Evolutionary conservation across 2,329 filamentous ascomycete genomes (phyloP), one percentile per base, ranked within the genome.

Genomic region (Fusarium pilosicola): DNA sequence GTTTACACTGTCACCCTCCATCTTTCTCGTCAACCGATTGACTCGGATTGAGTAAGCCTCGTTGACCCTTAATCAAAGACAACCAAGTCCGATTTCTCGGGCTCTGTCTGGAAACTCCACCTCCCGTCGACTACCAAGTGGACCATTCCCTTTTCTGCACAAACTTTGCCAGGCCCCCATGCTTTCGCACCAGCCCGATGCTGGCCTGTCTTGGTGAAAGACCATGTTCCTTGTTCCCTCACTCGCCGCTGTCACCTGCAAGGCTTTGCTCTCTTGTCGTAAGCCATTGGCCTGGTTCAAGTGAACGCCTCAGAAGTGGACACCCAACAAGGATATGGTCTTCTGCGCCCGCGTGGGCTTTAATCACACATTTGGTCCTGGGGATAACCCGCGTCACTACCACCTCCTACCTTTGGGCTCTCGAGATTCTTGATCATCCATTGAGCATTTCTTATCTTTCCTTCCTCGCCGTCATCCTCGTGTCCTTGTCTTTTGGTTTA

Each of bases 51-150:
- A 69, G 55, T 74, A 78, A 78, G 76, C 76, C 76, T 78, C 73
- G 76, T 71, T 72, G 74, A 78, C 76, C 76, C 76, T 78, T 78
- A 78, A 78, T 78, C 76, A 78, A 78, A 77, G 64, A 65, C 59
- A 76, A 65, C 66, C 69, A 78, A 75, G 76, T 68, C 76, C 76
- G 58, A 68, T 71, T 65, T 76, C 75, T 76, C 71, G 74, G 75
- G 70, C 74, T 68, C 68, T 65, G 66, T 62, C 63, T 64, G 34
- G 51, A 74, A 60, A 60, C 68, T 75, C 76, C 76, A 78, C 76
- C 76, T 73, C 73, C 76, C 75, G 73, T 59, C 62, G 64, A 72
- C 65, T 62, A 75, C 67, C 64, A 66, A 65, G 55, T 65, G 34
- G 62, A 64, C 75, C 55, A 68, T 74, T 73, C 62, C 68, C 49